Conservation (phyloP, 306 rosid species). For the Betula pendula region DNA sequence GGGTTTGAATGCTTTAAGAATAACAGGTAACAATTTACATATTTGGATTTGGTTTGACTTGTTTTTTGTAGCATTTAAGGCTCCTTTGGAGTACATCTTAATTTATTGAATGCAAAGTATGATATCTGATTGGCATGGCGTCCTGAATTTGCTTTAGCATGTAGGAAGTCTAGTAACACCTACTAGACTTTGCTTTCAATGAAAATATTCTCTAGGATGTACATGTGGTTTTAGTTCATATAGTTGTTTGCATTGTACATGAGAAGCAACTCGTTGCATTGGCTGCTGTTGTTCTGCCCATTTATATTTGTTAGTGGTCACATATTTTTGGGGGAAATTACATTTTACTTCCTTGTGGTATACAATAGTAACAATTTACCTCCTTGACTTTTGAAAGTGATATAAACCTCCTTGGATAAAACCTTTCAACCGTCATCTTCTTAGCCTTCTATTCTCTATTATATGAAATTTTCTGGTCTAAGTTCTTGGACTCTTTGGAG, state of each 20-base stretch:
- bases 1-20: slow-evolving; percentile 98
- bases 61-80: slow-evolving; percentile 14
- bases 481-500: no score
- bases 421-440: no score
- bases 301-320: neutral
- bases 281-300: neutral
- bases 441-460: no score
- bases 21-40: slow-evolving; percentile 60
- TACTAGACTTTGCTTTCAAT: neutral
- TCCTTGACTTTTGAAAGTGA: no score
- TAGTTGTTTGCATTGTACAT: neutral
- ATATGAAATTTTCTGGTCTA: no score
- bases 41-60: slow-evolving; percentile 7
- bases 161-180: neutral
- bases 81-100: neutral
- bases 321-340: neutral
- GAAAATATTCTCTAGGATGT: neutral
- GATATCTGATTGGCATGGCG: neutral
- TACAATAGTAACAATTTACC: neutral
- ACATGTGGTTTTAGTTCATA: neutral
- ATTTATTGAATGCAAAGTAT: neutral
- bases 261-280: neutral
- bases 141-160: slow-evolving; percentile 9
- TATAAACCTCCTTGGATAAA: no score
- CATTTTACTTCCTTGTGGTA: neutral